Evolutionary conservation across 306 rosid species (phyloP), one percentile per base, ranked within the genome.

Genomic region (Vigna hirtella): DNA sequence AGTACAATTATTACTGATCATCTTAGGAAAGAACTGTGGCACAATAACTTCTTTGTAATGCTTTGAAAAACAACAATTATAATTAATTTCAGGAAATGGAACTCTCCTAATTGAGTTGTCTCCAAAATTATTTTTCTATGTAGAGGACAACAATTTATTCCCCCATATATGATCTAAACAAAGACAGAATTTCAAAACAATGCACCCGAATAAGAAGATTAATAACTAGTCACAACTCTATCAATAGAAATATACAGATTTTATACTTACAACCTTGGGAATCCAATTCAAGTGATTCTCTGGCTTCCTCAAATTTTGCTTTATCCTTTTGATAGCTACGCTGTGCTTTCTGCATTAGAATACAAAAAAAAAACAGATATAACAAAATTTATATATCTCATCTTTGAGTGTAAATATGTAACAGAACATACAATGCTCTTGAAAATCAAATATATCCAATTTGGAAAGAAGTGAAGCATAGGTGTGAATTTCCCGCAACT

Each of bases 301-400:
- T 90, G 9, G 81, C 73, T 58, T 86, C 90, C 81, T 90, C 83
- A 22, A 92, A 82, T 76, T 86, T 93, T 1, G 85, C 92, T 38
- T 84, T 77, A 88, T 95, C 99, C 87, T 93, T 95, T 79, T 88
- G 96, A 80, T 92, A 93, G 88, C 99, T 95, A 48, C 91, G 91
- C 14, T 88, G 87, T 12, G 99, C 98, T 91, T 91, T 93, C 99
- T 95, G 93, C 69, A 86, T 22, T 48, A 42, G 38, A 81, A 76
- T 66, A 70, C 17, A 72, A 63, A 78, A 73, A 58, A 78, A 73
- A 58, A 67, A 68, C 63, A 45, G 43, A 66, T 66, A 59, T 20
- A 43, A n/a, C 4, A 50, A 42, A 72, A 69, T 26, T 43, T 65
- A 79, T 1, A 48, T 0, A 81, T 45, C 66, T 47, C 50, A 55